Percentiles rank a stretch among this genome's conserved stretches.
phyloP scores from a whole-genome alignment of 164 flowering plant species.

The Aristolochia californica region DNA sequence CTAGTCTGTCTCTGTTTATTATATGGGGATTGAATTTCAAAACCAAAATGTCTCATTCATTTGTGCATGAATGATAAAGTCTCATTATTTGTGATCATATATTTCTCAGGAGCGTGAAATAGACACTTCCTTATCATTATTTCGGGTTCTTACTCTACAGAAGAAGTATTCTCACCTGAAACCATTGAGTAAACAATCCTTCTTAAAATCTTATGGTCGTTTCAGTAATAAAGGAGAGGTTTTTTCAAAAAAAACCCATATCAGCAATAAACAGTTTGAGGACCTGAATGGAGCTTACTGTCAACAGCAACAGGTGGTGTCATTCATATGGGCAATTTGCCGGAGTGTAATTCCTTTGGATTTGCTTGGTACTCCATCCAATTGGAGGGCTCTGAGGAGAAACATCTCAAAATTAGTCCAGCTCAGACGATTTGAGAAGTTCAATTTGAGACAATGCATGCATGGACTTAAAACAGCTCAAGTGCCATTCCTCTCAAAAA shows the following conservation, averaged over 20 bases:
- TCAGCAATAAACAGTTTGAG: slow-evolving; percentile 12
- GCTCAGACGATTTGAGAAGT: slow-evolving; percentile 68
- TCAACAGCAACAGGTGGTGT: slow-evolving; percentile 50
- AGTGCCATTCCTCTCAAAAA: slow-evolving; percentile 33
- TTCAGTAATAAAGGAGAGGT: background rate
- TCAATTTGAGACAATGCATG: slow-evolving; percentile 58
- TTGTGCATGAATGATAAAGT: too few species aligned
- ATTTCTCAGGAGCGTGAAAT: background rate
- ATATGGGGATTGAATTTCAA: background rate
- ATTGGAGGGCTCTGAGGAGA: slow-evolving; percentile 57
- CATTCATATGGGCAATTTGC: slow-evolving; percentile 88
- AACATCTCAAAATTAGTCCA: slow-evolving; percentile 60
- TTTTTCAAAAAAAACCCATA: background rate
- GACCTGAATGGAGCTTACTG: slow-evolving; percentile 26
- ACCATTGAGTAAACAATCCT: background rate
- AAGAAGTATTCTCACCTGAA: background rate
- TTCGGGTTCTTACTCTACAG: background rate
- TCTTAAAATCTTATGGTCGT: background rate
- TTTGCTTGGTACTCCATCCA: slow-evolving; percentile 52
- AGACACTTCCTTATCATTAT: background rate
- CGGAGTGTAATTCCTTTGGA: slow-evolving; percentile 65
- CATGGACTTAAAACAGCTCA: slow-evolving; percentile 41
- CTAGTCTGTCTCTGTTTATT: background rate
- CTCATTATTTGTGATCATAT: background rate
- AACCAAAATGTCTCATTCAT: background rate